phyloP scores from a whole-genome alignment of 2,329 filamentous ascomycete species.

The Tolypocladium pustulatum region DNA sequence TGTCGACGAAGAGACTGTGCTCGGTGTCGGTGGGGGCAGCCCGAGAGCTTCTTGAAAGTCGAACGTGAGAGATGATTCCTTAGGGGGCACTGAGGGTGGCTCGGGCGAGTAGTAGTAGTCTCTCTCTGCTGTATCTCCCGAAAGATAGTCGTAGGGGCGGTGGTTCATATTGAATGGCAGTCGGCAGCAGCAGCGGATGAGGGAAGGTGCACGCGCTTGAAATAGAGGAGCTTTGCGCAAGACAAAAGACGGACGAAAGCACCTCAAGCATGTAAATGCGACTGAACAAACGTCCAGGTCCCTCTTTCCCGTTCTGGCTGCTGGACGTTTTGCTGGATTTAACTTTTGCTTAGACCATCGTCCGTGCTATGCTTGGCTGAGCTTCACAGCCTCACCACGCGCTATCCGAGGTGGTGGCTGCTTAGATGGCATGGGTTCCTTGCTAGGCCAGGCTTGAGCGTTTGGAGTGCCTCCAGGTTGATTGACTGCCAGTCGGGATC shows the following conservation, averaged over 20 bases:
- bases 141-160: not conserved
- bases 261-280: not conserved
- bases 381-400: not conserved
- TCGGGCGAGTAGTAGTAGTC: not conserved
- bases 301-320: not conserved
- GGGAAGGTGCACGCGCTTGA: not conserved
- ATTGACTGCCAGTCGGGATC: not conserved
- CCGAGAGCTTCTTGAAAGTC: slow-evolving; percentile 5
- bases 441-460: not conserved
- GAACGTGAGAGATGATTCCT: slow-evolving; percentile 1
- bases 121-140: not conserved
- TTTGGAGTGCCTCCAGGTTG: not conserved
- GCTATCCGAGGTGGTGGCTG: not conserved
- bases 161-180: not conserved
- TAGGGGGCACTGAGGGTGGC: slow-evolving; percentile 2
- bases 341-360: not conserved
- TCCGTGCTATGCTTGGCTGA: not conserved
- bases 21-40: not conserved
- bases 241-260: not conserved
- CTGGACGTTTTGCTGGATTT: not conserved
- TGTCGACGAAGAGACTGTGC: not conserved
- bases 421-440: not conserved
- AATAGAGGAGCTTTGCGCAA: not conserved
- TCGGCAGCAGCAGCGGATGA: not conserved
- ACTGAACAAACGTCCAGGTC: not conserved